A percentile compares a stretch with the other conserved stretches of the same genome.
phyloP scores from a whole-genome alignment of 2,329 filamentous ascomycete genomes.

The Elsinoe fawcettii region DNA sequence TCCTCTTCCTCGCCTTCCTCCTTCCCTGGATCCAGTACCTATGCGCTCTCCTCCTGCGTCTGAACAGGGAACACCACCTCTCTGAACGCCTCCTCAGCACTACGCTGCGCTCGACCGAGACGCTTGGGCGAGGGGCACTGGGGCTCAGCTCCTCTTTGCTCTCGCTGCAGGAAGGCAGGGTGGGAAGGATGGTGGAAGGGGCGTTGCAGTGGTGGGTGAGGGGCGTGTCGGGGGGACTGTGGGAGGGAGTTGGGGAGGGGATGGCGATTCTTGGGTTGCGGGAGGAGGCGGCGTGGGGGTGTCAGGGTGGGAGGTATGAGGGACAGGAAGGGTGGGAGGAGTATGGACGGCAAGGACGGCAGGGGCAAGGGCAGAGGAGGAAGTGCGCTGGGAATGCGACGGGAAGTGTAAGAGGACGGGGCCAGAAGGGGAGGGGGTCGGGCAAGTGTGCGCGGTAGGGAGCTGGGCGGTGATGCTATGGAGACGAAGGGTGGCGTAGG shows the following conservation, averaged over 20 bases:
- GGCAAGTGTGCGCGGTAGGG: constrained; percentile 1
- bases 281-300: background rate
- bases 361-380: background rate
- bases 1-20: constrained; percentile 53
- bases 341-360: background rate
- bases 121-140: constrained; percentile 45
- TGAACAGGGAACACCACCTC: constrained; percentile 60
- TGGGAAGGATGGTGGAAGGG: constrained; percentile 53
- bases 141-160: constrained; percentile 49
- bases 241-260: constrained; percentile 54
- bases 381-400: background rate
- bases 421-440: background rate
- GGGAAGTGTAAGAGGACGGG: background rate
- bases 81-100: constrained; percentile 50
- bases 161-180: constrained; percentile 55
- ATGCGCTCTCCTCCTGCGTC: constrained; percentile 48
- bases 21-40: constrained; percentile 54
- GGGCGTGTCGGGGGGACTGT: constrained; percentile 57
- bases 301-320: background rate
- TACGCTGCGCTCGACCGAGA: constrained; percentile 47
- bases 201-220: constrained; percentile 55
- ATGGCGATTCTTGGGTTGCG: constrained; percentile 38
- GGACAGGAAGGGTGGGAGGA: background rate
- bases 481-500: too few relatives aligned
- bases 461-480: background rate